Evolutionary conservation across 306 rosid genomes (phyloP).

Genomic region (Abrus precatorius): DNA sequence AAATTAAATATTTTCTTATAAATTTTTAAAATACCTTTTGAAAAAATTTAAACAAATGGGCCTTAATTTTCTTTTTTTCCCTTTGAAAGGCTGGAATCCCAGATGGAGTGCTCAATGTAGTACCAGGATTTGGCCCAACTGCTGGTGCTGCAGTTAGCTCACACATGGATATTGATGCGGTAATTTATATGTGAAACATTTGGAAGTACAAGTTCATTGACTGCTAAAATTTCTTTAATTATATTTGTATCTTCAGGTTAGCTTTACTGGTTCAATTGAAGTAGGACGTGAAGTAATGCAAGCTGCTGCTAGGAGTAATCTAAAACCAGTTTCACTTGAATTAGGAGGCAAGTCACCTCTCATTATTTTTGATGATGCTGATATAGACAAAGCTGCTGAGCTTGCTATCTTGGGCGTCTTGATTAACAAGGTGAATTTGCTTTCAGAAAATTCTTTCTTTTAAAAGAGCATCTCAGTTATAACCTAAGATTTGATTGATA

Average conservation of each 20-base stretch:
- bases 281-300: slow-evolving; percentile 77
- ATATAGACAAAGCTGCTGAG: slow-evolving; percentile 66
- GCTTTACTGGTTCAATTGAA: slow-evolving; percentile 83
- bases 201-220: neutral
- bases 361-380: slow-evolving; percentile 77
- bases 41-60: too few species aligned
- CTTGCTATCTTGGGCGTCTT: slow-evolving; percentile 70
- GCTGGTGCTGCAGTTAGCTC: slow-evolving; percentile 80
- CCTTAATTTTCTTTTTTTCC: neutral
- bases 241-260: slow-evolving; percentile 57
- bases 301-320: slow-evolving; percentile 81
- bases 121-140: slow-evolving; percentile 77
- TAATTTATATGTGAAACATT: slow-evolving; percentile 41
- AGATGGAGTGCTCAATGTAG: slow-evolving; percentile 80
- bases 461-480: neutral
- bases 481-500: too few species aligned
- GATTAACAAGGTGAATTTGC: slow-evolving; percentile 63
- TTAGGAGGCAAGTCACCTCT: slow-evolving; percentile 93
- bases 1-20: too few species aligned
- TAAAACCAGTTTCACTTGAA: slow-evolving; percentile 78
- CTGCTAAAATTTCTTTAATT: neutral
- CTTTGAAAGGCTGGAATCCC: slow-evolving; percentile 79
- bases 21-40: too few species aligned
- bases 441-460: neutral
- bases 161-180: slow-evolving; percentile 86